These are phyloP conservation scores for Coleophoma eucalyptorum DNA, from an alignment of 2,329 filamentous ascomycete species.

Conservation along the genomic window DNA sequence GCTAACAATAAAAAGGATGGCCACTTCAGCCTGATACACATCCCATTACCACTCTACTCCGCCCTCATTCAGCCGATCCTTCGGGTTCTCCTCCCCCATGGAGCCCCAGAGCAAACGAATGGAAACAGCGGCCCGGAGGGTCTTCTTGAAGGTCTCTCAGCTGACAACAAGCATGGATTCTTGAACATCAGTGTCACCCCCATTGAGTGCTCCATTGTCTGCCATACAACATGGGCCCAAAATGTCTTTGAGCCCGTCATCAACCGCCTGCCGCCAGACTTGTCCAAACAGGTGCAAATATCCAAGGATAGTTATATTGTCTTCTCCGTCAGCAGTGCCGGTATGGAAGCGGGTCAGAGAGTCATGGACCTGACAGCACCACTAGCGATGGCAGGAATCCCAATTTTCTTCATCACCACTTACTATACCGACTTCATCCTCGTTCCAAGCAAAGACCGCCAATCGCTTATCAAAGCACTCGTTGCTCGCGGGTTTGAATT, in stretches of 20 bases:
- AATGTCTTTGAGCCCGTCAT: slow-evolving; percentile 74
- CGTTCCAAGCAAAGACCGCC: slow-evolving; percentile 71
- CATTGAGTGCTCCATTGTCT: slow-evolving; percentile 89
- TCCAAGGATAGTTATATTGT: slow-evolving; percentile 82
- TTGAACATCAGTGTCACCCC: slow-evolving; percentile 92
- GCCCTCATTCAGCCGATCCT: slow-evolving; percentile 83
- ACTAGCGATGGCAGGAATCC: slow-evolving; percentile 84
- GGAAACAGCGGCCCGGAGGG: slow-evolving; percentile 28
- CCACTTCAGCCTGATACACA: slow-evolving; percentile 83
- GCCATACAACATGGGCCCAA: slow-evolving; percentile 69
- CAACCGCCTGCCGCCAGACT: slow-evolving; percentile 52
- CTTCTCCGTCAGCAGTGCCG: slow-evolving; percentile 85
- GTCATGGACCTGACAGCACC: slow-evolving; percentile 91
- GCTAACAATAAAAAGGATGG: slow-evolving; percentile 62
- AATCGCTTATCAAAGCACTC: slow-evolving; percentile 72
- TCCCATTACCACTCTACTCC: slow-evolving; percentile 75
- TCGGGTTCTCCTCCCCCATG: slow-evolving; percentile 72
- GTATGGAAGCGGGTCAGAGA: slow-evolving; percentile 84
- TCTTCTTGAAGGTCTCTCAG: slow-evolving; percentile 41
- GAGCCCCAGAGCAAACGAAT: slow-evolving; percentile 27
- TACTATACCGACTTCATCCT: slow-evolving; percentile 98
- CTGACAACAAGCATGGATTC: slow-evolving; percentile 67
- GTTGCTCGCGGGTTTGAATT: slow-evolving; percentile 81
- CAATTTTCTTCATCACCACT: slow-evolving; percentile 97
- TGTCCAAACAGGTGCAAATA: slow-evolving; percentile 59